Conservation (phyloP, 2,329 filamentous ascomycete species). For the Nemania serpens region DNA sequence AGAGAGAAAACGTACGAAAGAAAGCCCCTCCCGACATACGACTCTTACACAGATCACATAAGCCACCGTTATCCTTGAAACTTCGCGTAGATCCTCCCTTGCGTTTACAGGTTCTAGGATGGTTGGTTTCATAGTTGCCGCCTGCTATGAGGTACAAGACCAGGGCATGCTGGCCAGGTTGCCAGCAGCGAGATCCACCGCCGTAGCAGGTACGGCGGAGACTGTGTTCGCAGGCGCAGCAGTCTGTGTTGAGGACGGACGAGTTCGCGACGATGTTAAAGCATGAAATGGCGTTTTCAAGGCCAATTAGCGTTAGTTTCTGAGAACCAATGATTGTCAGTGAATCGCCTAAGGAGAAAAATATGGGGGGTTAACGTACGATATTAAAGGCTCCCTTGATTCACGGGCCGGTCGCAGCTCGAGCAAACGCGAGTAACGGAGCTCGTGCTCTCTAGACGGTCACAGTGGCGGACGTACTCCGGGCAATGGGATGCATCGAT, state of each 20-base stretch:
- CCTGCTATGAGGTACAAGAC: neutral
- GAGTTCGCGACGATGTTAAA: neutral
- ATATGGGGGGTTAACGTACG: neutral
- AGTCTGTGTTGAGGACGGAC: neutral
- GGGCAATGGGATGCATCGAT: slow-evolving; percentile 3
- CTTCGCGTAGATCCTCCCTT: neutral
- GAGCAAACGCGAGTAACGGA: neutral
- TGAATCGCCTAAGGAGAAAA: neutral
- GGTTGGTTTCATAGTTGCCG: neutral
- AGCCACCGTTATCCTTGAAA: neutral
- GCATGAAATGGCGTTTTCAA: too few relatives aligned
- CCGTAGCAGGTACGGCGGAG: neutral
- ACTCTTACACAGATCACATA: neutral
- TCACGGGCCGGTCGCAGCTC: neutral
- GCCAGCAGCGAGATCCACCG: neutral
- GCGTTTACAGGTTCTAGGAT: neutral
- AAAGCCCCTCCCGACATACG: neutral
- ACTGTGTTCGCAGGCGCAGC: slow-evolving; percentile 8
- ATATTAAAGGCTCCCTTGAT: neutral
- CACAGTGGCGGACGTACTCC: neutral
- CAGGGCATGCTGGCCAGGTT: neutral
- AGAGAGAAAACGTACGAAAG: neutral
- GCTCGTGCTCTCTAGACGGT: neutral
- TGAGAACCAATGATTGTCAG: too few relatives aligned
- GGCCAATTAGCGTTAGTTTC: too few relatives aligned